Conservation (phyloP, 129 eudicot genomes). For the Chrysanthemum lavandulifolium region DNA sequence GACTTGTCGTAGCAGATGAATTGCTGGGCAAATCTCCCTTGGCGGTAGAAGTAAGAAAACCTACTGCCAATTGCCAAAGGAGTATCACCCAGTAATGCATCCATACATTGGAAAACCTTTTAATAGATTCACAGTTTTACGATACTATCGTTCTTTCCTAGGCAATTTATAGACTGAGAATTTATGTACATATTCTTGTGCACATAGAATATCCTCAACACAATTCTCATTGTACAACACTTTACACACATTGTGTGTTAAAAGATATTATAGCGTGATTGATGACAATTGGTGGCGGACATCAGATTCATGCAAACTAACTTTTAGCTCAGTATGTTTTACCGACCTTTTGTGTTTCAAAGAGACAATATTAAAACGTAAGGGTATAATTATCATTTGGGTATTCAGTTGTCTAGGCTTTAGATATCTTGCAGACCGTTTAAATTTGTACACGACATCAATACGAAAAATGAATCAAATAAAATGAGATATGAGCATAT, state of each 20-base stretch:
- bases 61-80: too few relatives aligned
- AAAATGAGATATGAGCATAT: constrained; percentile 10
- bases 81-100: too few relatives aligned
- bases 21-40: too few relatives aligned
- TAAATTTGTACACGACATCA: neutral
- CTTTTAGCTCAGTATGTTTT: neutral
- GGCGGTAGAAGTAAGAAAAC: too few relatives aligned
- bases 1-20: too few relatives aligned
- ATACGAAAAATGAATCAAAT: neutral
- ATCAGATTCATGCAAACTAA: neutral
- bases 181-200: too few relatives aligned
- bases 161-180: too few relatives aligned
- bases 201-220: too few relatives aligned
- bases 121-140: too few relatives aligned
- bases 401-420: constrained; percentile 10
- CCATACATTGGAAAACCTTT: too few relatives aligned
- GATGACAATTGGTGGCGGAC: too few relatives aligned
- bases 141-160: too few relatives aligned
- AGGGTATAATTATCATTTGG: constrained; percentile 1
- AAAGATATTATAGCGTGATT: neutral
- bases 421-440: constrained; percentile 6
- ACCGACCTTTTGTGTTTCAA: constrained; percentile 26
- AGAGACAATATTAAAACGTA: constrained; percentile 20
- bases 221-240: neutral
- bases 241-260: constrained; percentile 2